Percentiles rank a stretch among this genome's conserved stretches.
phyloP scores from a whole-genome alignment of 2,329 filamentous ascomycete genomes.

The Cytospora piceicola region DNA sequence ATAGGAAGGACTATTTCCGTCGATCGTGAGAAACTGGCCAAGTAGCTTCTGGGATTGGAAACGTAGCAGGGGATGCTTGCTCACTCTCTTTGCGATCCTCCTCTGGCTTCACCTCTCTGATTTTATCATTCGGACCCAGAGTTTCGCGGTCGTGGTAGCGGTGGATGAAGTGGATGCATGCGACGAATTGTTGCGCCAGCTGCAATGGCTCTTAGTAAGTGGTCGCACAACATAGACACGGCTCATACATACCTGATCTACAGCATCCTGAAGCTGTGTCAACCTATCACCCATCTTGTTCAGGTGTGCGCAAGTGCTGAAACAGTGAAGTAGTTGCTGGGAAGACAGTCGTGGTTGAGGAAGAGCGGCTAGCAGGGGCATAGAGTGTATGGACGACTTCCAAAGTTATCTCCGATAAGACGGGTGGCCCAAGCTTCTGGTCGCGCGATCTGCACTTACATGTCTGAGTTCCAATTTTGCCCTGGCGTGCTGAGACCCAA shows the following conservation, averaged over 20 bases:
- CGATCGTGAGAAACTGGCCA: not conserved
- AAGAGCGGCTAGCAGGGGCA: not conserved
- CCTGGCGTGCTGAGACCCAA: not conserved
- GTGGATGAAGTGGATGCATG: conserved; percentile 68
- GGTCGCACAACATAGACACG: not conserved
- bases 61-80: conserved; percentile 1
- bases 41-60: not conserved
- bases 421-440: conserved; percentile 22
- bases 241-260: conserved; percentile 68
- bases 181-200: conserved; percentile 71
- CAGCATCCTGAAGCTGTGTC: conserved; percentile 82
- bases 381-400: not conserved
- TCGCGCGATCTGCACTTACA: conserved; percentile 9
- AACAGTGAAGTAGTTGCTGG: not conserved
- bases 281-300: conserved; percentile 71
- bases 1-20: conserved; percentile 58
- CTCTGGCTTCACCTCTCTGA: conserved; percentile 62
- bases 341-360: not conserved
- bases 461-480: not conserved
- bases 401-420: conserved; percentile 10
- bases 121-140: conserved; percentile 60
- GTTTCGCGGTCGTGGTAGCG: conserved; percentile 69
- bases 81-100: conserved; percentile 56
- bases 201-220: conserved; percentile 38
- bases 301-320: conserved; percentile 24